Evolutionary conservation across 305 asterid species (phyloP), one percentile per base, ranked within the genome.

Genomic region (Solanum hybrid): DNA sequence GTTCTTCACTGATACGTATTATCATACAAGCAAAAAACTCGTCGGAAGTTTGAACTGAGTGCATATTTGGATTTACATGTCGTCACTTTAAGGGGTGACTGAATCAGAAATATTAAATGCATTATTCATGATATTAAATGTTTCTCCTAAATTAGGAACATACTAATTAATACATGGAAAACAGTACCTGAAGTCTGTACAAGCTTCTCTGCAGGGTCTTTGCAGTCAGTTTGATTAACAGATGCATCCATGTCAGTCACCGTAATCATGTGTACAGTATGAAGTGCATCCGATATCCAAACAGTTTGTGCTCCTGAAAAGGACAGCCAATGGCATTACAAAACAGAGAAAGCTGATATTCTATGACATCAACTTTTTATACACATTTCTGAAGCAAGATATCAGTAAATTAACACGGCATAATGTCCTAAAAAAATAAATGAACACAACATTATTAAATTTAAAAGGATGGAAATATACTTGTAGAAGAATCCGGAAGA

Each of bases 211-310:
- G 76, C 90, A 76, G 90, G 27, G 75, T 93, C 94, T 76, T 93
- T 92, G 89, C 85, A 92, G 69, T 92, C 94, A 75, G 88, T 84
- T 88, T 93, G 93, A 86, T 88, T 92, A 60, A 85, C 88, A 78
- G 96, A 92, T 73, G 93, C 71, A 81, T 94, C 96, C 85, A 91
- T 60, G 27, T 93, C 97, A 56, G 97, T 90, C 66, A 93, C 87
- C 88, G 66, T 90, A 93, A 94, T 90, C 88, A 92, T 90, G 91
- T 96, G 98, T 69, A 97, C 91, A 37, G 94, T 94, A 91, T 96
- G 93, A 42, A 91, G 92, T 87, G 97, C 97, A 95, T 97, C 99
- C n/a, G 98, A 94, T 71, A 93, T 91, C 98, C 99, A 97, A 87
- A 97, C 86, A 87, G 91, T 90, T 90, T 91, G 94, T 37, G 96